These are phyloP conservation scores for Ocimum tenuiflorum DNA, from an alignment of 257 asterid genomes.

Conservation along the genomic window DNA sequence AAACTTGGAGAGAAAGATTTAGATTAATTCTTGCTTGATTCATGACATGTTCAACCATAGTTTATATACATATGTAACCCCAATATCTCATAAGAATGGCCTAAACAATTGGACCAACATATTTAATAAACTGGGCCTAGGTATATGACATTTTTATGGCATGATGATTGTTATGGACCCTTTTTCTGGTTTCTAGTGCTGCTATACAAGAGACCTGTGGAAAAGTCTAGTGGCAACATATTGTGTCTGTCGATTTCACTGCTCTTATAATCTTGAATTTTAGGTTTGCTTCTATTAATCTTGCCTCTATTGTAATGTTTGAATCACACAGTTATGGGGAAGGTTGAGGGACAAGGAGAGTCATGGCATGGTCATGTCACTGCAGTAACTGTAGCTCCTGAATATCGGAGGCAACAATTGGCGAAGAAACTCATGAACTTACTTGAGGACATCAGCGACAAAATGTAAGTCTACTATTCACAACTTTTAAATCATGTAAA, in stretches of 20 bases:
- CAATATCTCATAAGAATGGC: too few species aligned
- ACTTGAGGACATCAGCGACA: conserved; percentile 83
- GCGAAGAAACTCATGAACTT: conserved; percentile 93
- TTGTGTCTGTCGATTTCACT: neutral
- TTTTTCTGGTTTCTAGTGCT: neutral
- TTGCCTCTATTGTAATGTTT: conserved; percentile 1
- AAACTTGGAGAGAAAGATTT: too few species aligned
- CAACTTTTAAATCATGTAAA: too few species aligned
- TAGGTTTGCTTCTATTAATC: neutral
- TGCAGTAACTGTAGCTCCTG: conserved; percentile 93
- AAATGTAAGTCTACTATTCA: conserved; percentile 59
- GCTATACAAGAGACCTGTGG: neutral
- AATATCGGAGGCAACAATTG: conserved; percentile 84
- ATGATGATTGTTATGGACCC: too few species aligned
- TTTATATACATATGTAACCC: too few species aligned
- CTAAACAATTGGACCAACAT: too few species aligned
- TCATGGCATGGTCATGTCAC: conserved; percentile 99
- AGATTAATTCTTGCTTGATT: too few species aligned
- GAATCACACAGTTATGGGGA: conserved; percentile 74
- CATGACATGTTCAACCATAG: too few species aligned
- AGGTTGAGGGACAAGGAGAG: conserved; percentile 98
- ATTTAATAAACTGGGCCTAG: too few species aligned
- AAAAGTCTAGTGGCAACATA: too few species aligned
- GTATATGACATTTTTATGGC: too few species aligned
- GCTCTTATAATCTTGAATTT: neutral